Evolutionary conservation across 305 asterid species (phyloP).

Genomic region (Fraxinus xanthoxyloides): DNA sequence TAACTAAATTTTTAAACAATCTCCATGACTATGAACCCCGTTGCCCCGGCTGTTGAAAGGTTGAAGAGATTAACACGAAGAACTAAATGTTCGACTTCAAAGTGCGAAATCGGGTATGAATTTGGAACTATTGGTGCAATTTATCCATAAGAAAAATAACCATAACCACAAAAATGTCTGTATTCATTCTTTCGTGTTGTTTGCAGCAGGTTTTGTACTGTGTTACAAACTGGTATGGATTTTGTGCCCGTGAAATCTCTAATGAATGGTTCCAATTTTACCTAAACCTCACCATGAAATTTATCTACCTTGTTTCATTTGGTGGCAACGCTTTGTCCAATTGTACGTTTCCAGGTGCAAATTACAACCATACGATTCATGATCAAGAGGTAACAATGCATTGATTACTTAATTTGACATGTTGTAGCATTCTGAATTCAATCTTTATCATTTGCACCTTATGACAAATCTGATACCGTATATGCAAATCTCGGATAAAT

Average conservation of each 20-base stretch:
- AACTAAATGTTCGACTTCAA: not conserved
- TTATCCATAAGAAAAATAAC: not conserved
- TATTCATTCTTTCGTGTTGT: not conserved
- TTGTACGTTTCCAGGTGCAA: not conserved
- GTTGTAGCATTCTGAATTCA: not conserved
- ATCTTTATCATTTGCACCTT: not conserved
- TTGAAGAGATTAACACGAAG: not conserved
- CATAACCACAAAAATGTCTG: not conserved
- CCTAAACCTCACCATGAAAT: not conserved
- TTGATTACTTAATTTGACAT: not conserved
- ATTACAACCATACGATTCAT: not conserved
- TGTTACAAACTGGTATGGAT: not conserved
- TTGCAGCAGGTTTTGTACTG: not conserved
- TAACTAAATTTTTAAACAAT: not conserved
- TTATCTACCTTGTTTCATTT: not conserved
- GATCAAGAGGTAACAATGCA: too few relatives aligned
- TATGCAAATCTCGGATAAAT: too few relatives aligned
- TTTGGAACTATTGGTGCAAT: not conserved
- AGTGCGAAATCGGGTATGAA: not conserved
- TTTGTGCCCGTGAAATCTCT: not conserved
- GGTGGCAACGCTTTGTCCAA: not conserved
- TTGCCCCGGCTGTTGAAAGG: not conserved
- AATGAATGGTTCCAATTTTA: not conserved
- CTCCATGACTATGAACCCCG: not conserved
- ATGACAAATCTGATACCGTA: too few relatives aligned